These are phyloP conservation scores for Saxophila tyrrhenica DNA, from an alignment of 495 filamentous ascomycete species.

Conservation along the genomic window DNA sequence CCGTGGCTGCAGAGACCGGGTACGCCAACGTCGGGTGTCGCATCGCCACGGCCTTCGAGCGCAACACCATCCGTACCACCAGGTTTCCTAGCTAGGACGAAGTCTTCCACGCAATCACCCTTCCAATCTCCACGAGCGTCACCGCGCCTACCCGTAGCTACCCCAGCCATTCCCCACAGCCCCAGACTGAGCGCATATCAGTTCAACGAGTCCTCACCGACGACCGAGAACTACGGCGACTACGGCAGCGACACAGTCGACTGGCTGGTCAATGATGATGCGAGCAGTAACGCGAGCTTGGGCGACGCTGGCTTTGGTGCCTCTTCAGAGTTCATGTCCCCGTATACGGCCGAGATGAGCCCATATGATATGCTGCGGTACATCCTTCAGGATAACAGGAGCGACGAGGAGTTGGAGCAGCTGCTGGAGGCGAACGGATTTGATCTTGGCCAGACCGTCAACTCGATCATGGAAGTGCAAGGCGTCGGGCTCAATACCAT, in stretches of 20 bases:
- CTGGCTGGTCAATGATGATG: conserved; percentile 84
- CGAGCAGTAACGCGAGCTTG: conserved; percentile 63
- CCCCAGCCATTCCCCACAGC: conserved; percentile 86
- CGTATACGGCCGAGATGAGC: conserved; percentile 79
- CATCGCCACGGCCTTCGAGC: conserved; percentile 59
- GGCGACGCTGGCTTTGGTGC: conserved; percentile 52
- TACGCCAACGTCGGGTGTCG: conserved; percentile 51
- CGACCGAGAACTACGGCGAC: conserved; percentile 80
- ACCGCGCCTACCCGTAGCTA: conserved; percentile 79
- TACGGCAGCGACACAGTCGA: conserved; percentile 88
- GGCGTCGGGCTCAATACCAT: conserved; percentile 19
- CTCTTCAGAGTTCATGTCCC: conserved; percentile 67
- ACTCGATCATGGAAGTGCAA: conserved; percentile 61
- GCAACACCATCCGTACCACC: conserved; percentile 71
- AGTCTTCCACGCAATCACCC: conserved; percentile 69
- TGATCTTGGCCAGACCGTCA: conserved; percentile 82
- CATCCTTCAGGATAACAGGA: conserved; percentile 76
- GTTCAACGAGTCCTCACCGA: conserved; percentile 64
- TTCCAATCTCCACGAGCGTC: conserved; percentile 93
- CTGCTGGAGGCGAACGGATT: conserved; percentile 84
- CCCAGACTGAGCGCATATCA: conserved; percentile 90
- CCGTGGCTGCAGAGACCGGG: conserved; percentile 78
- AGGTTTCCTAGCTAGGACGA: conserved; percentile 64
- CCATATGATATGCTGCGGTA: conserved; percentile 96
- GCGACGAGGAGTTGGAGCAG: conserved; percentile 86